Evolutionary conservation across 2,329 filamentous ascomycete species (phyloP).

Genomic region (Colletotrichum orchidophilum): DNA sequence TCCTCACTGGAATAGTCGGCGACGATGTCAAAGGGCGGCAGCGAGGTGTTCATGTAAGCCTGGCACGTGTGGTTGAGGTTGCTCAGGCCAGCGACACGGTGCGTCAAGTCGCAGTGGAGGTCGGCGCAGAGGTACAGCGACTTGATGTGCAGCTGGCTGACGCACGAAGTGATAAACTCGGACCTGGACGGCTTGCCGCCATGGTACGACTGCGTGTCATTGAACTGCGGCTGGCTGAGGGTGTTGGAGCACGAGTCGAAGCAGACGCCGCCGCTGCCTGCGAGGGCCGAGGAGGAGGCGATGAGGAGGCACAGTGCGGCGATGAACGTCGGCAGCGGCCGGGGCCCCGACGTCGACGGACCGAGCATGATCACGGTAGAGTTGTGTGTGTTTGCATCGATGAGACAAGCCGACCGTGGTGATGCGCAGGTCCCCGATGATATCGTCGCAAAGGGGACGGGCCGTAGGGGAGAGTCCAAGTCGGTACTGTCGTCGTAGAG

Average conservation of each 20-base stretch:
- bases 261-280: conserved; percentile 36
- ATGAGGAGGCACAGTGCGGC: conserved; percentile 19
- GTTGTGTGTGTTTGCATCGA: conserved; percentile 12
- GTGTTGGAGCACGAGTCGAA: conserved; percentile 44
- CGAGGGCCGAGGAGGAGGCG: conserved; percentile 10
- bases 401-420: not conserved
- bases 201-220: conserved; percentile 38
- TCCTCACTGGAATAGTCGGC: conserved; percentile 46
- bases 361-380: conserved; percentile 26
- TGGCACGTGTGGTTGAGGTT: conserved; percentile 48
- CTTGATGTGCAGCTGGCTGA: conserved; percentile 39
- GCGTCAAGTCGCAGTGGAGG: conserved; percentile 44
- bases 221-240: conserved; percentile 43
- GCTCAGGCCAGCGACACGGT: conserved; percentile 37
- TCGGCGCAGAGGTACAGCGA: conserved; percentile 51
- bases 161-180: conserved; percentile 39
- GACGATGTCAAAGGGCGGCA: conserved; percentile 47
- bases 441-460: not conserved
- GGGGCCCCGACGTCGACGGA: conserved; percentile 1
- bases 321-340: not conserved
- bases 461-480: too few relatives aligned
- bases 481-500: not conserved
- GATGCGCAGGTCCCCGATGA: not conserved
- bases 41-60: conserved; percentile 33
- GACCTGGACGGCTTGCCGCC: conserved; percentile 31